Base-by-base conservation (phyloP, 2,329 filamentous ascomycete genomes). In the Ceratocystis cubensis region DNA sequence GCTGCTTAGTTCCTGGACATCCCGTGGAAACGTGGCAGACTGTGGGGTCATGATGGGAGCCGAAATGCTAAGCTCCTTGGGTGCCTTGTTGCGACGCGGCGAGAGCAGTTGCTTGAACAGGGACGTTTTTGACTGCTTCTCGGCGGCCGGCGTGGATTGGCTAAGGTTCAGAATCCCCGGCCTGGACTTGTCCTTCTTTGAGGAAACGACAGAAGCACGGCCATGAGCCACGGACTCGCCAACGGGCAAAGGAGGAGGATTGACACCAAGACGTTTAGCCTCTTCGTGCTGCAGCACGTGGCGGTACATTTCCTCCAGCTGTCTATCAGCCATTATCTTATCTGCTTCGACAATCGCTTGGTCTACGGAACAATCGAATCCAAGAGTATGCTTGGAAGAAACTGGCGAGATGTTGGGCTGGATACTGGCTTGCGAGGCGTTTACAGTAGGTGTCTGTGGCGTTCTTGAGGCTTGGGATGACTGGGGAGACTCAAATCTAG, bases 201-300 rank as follows among this genome's bases (percentile, higher is more conserved):
- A 65, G 8, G 63, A 63, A 25, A 61, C n/a, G 30, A 13, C 15
- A 10, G 61, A 25, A 44, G 41, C 59, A 28, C 41, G 28, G 41
- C 37, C 28, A 30, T 56, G 28, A 33, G 37, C 41, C 37, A 45
- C 25, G 46, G 56, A 37, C 30, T 63, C 64, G 5, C 44, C 20
- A 25, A 63, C n/a, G 15, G 69, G 67, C 46, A 69, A 37, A 41
- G 68, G 67, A 8, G 69, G 69, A 13, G 64, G 62, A 22, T 59
- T 62, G 7, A 82, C 73, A 41, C 84, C 84, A 61, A 79, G 79
- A 70, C 81, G 78, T 74, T 86, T 87, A 64, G 84, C 84, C 67
- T 82, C 84, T 72, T 96, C 92, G 71, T 96, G 89, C 75, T 91
- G 90, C 86, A 96, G 88, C 70, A 96, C 92, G 71, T 91, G 88